Base-by-base conservation (phyloP, 2,329 filamentous ascomycete species). In the Xylaria sp. region DNA sequence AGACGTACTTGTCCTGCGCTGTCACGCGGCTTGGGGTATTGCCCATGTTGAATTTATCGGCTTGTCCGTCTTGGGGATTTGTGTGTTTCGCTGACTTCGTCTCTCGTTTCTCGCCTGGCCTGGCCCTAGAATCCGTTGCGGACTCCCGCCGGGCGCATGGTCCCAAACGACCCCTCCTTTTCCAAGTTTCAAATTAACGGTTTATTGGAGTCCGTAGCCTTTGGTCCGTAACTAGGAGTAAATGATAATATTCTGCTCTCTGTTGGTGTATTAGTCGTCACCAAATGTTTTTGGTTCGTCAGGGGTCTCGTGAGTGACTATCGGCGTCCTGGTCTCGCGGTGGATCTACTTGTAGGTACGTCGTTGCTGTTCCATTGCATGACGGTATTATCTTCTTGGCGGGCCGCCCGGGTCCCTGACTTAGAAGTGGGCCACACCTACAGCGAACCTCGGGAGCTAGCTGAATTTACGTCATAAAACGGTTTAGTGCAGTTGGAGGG, bases 1-100 rank as follows among this genome's bases (percentile, higher is more conserved):
- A 36, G 63, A 36, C 88, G 75, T 79, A 97, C 94, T 93, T 94
- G 83, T 98, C 95, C 83, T 97, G 94, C 76, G 84, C 85, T 68
- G 87, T 89, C 70, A 89, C 84, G 78, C 86, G 86, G 79, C 87
- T 89, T 61, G 82, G 75, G 72, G 81, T 85, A 74, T 85, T 86
- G 42, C 87, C 87, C 87, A 89, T 89, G 6, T 48, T 69, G 36
- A 71, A 57, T 36, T 33, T 62, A 15, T 67, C 40, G 28, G 31
- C 11, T 40, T 10, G 36, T 38, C 36, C 38, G 15, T 66, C 4
- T 54, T 5, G 3, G 56, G 20, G 48, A 6, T 56, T 1, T 38
- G 11, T 64, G 33, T 17, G 20, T 36, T 42, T 46, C 33, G 20
- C 17, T 63, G 11, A 48, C 40, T 61, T 54, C 51, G 26, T 66